Evolutionary conservation across 768 basidiomycete species (phyloP), one percentile per base, ranked within the genome.

Genomic region (Lactifluus subvellereus): DNA sequence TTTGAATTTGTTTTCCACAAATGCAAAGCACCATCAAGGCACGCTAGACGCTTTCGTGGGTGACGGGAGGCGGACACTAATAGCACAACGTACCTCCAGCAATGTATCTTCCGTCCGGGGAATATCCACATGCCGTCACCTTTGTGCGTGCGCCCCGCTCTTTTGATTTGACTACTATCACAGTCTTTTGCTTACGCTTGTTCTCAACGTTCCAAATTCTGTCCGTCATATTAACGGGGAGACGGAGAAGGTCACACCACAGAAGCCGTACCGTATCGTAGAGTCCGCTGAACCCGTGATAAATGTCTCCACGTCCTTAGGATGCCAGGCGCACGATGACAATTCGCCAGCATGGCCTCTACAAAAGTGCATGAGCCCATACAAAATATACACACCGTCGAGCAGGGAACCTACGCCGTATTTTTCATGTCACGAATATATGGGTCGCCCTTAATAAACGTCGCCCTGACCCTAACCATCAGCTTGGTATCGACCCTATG

Each of bases 371-470:
- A 47, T 67, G 45, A 54, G 52, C 32, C 18, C 45, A 40, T 45
- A 35, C n/a, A 40, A 32, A 18, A 48, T 6, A 30, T 20, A 27
- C 9, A 52, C 30, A 49, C 35, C 22, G 40, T 38, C 56, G 52
- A 67, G 64, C 9, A 33, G 61, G 22, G 16, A 9, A 54, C 94
- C 67, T 69, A 96, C 96, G 88, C 82, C n/a, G 97, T 99, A 72
- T 98, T 88, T 75, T 93, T 93, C 91, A 99, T 95, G 76, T 99
- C 97, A 60, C 97, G 88, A 68, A 99, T 91, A 73, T 98, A 99
- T 63, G 91, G 92, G 76, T 99, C 97, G 38, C 97, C 97, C 77
- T 98, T 98, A 71, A 93, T 80, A 73, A 82, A 88, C 62, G 86
- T 86, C 66, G 86, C 84, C 75, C 89, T 89, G 70, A 60, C 59